Evolutionary conservation across 768 basidiomycete genomes (phyloP), one percentile per base, ranked within the genome.

Genomic region (Leccinum uliginosum): DNA sequence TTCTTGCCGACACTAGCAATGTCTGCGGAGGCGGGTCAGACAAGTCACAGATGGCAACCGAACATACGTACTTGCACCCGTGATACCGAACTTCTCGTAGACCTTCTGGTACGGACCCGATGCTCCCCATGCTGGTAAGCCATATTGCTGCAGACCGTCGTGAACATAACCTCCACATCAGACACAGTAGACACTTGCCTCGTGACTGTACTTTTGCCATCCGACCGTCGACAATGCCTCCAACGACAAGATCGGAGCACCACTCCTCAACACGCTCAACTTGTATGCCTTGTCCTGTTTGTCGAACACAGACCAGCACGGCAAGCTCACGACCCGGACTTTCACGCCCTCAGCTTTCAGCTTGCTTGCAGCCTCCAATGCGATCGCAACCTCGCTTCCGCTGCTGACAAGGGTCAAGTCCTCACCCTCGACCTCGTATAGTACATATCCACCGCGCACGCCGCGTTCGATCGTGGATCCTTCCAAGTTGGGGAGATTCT

Each of bases 401-500:
- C 83, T 85, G 70, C 86, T 86, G 66, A 97, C 91, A 62, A 98
- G 84, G 34, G 93, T 96, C 67, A 98, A 75, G 72, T 89, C 89
- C 73, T 94, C 92, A 34, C 55, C 67, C 51, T 79, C 75, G 51
- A 85, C 86, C 53, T 97, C 95, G 67, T 89, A 82, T 38, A 96
- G 73, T 56, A 96, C 91, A 72, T 97, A 98, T 57, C 91, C 95
- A 65, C 95, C 95, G 62, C 84, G 86, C 57, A 73, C 67, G 53
- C 92, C 93, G 54, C 83, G 82, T 75, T 94, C 91, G 68, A 97
- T 87, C 55, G 89, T 80, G 26, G 93, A 94, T 55, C 83, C 84
- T 67, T 88, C 91, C 58, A 98, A 85, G 70, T 97, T 94, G 51
- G 94, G 94, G 35, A 98, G 82, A 78, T 93, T 94, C 77, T 96